These are phyloP conservation scores for Aureobasidium melanogenum DNA, from an alignment of 2,329 filamentous ascomycete genomes.

Conservation along the genomic window DNA sequence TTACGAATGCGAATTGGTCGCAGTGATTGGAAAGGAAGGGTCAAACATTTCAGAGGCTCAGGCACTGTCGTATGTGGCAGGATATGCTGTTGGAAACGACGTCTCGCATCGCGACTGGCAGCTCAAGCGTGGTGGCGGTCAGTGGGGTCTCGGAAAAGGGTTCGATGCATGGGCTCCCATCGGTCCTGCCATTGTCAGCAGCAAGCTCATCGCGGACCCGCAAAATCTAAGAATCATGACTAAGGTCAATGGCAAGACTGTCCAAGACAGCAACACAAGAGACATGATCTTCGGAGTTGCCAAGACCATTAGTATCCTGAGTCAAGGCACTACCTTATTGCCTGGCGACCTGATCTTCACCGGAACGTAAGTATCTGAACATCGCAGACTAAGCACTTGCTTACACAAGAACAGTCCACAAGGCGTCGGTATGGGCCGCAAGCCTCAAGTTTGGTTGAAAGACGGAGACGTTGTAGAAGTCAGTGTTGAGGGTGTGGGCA, in stretches of 20 bases:
- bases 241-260: conserved; percentile 49
- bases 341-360: conserved; percentile 60
- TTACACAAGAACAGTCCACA: conserved; percentile 42
- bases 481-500: conserved; percentile 56
- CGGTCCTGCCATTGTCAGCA: conserved; percentile 61
- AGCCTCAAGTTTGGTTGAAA: conserved; percentile 58
- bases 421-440: conserved; percentile 62
- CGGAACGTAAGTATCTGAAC: conserved; percentile 38
- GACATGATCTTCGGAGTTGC: conserved; percentile 58
- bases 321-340: conserved; percentile 52
- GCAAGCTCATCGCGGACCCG: conserved; percentile 47
- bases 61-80: conserved; percentile 64
- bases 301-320: conserved; percentile 51
- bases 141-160: conserved; percentile 55
- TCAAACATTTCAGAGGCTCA: conserved; percentile 53
- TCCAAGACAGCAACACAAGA: conserved; percentile 49
- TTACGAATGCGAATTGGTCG: conserved; percentile 73
- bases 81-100: conserved; percentile 69
- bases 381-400: neutral
- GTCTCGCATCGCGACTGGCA: conserved; percentile 67
- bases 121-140: conserved; percentile 16
- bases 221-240: conserved; percentile 49
- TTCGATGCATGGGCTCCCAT: conserved; percentile 70
- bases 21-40: conserved; percentile 61
- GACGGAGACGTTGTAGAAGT: conserved; percentile 64